Evolutionary conservation across 768 basidiomycete genomes (phyloP).

Genomic region (Russula emetica): DNA sequence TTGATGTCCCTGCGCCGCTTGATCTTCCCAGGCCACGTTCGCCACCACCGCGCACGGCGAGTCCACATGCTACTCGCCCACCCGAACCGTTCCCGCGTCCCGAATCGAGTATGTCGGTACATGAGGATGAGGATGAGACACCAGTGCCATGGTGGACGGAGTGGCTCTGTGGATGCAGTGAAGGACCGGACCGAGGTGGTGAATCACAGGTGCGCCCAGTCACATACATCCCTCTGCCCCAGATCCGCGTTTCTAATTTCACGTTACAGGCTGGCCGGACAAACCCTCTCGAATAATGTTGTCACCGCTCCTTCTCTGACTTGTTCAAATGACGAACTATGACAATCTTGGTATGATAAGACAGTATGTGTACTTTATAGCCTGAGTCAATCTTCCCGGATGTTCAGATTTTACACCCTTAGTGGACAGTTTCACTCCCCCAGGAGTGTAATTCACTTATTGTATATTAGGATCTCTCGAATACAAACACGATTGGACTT

Average conservation of each 20-base stretch:
- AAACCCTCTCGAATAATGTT: conserved; percentile 49
- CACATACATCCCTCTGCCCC: background rate
- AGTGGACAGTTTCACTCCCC: conserved; percentile 3
- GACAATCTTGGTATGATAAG: background rate
- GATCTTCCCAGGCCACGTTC: conserved; percentile 58
- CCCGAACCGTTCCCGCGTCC: conserved; percentile 39
- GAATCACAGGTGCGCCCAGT: conserved; percentile 56
- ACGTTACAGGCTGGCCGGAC: conserved; percentile 62
- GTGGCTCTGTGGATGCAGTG: conserved; percentile 77
- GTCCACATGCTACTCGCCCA: conserved; percentile 36
- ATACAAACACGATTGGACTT: background rate
- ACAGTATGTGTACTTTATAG: conserved; percentile 12
- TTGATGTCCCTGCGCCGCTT: conserved; percentile 51
- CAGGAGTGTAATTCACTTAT: conserved; percentile 6
- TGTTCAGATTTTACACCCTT: conserved; percentile 3
- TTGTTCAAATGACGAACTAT: background rate
- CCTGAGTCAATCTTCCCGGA: background rate
- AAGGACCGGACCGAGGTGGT: conserved; percentile 68
- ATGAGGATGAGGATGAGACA: conserved; percentile 35
- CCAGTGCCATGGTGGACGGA: conserved; percentile 77
- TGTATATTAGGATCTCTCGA: conserved; percentile 7
- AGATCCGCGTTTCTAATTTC: background rate
- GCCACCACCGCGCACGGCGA: conserved; percentile 45
- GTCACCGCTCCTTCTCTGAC: background rate
- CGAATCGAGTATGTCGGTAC: conserved; percentile 23